Base-by-base conservation (phyloP, 140 eudicot genomes). In the Ambrosia hybrid region DNA sequence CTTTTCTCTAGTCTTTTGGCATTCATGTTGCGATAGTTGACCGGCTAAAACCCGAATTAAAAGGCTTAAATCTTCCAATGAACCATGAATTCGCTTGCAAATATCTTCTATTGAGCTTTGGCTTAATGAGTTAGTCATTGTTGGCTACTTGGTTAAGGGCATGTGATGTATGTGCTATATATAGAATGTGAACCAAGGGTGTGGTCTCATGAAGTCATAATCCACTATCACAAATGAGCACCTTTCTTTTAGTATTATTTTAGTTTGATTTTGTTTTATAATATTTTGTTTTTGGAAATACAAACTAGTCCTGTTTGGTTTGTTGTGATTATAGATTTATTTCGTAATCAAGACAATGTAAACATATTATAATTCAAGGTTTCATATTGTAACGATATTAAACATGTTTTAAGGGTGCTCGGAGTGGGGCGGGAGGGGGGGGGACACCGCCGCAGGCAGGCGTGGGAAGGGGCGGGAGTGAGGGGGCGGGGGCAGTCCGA, bases 11-110 rank as follows among this genome's bases (percentile, higher is more conserved):
- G 78, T 80, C 78, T 76, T 72, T 36, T 81, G 79, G 76, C 89
- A 83, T 14, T 81, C 87, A 0, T 64, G 51, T 14, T 68, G 85
- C 21, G 72, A 68, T 65, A 59, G 59, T 4, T 76, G 71, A 4
- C 70, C 30, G 4, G 66, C 48, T 13, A 87, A 58, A 39, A 65
- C 63, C 33, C 73, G 74, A 34, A 83, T 69, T 63, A 90, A 15
- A 37, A 68, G 67, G 51, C 71, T 81, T 16, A 60, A 8, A 14
- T 85, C 36, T 57, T 78, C 89, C 62, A 64, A 70, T 79, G 79
- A 70, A 68, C 78, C 82, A 81, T 85, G 91, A 66, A 87, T 79
- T 37, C 79, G 82, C 73, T 79, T 81, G 80, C 96, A 90, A 5
- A 80, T 67, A 59, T 63, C 82, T 78, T 89, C 90, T 64, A 52